Evolutionary conservation across 2,329 filamentous ascomycete species (phyloP), one percentile per base, ranked within the genome.

Genomic region (Aureobasidium sp.): DNA sequence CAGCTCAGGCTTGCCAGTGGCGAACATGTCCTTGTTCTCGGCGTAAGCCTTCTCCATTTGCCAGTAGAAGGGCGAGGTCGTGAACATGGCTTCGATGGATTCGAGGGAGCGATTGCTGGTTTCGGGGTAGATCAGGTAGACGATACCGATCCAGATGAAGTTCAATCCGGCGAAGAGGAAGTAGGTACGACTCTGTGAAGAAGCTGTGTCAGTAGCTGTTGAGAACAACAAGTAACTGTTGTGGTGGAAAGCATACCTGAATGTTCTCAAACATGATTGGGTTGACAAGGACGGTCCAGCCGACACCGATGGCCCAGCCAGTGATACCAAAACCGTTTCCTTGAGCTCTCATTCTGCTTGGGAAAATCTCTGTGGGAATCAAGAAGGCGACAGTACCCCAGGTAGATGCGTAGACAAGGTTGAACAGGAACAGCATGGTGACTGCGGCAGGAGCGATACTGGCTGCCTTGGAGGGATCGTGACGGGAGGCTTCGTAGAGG

Each of bases 271-370:
- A 79, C 76, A 84, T 80, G 68, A 83, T 79, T 29, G 79, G 79
- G 65, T 72, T 83, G 64, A 83, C 77, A 51, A 83, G 73, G 2
- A 76, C 76, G 1, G 81, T 83, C 78, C 80, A 78, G 39, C 82
- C 82, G 9, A 81, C 78, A 41, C 82, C 83, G 62, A 83, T 77
- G 20, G 83, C 82, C 82, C 83, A 85, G 1, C 82, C 82, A 1
- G 80, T 80, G 63, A 85, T 83, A 20, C 79, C 80, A 65, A 85
- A 84, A 8, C 80, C 81, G 67, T 84, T 82, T 8, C 82, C 83
- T 68, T 84, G 80, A n/a, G 82, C 81, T 26, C 83, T 77, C 57
- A 84, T 76, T 47, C 82, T 79, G 17, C 77, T 80, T 1, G 82
- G 78, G 71, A 82, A 85, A 62, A 85, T 83, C 69, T 85, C 82